phyloP scores from a whole-genome alignment of 1,284 basidiomycete species.

The Mycena sp. region DNA sequence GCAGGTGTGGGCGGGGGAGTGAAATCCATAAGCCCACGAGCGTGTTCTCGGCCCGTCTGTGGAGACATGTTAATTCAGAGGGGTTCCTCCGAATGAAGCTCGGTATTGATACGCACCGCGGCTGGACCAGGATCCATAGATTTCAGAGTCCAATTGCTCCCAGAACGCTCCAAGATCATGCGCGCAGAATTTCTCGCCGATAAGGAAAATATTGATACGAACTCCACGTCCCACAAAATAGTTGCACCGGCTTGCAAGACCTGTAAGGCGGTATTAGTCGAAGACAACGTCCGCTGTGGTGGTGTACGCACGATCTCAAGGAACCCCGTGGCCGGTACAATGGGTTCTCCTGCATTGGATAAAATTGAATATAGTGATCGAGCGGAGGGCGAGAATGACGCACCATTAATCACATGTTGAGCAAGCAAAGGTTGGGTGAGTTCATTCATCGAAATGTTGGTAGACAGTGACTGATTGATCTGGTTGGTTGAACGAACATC shows the following conservation, averaged over 20 bases:
- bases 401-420: conserved; percentile 12
- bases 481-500: background rate
- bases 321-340: conserved; percentile 1
- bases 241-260: conserved; percentile 11
- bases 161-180: background rate
- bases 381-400: background rate
- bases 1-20: background rate
- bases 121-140: background rate
- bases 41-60: background rate
- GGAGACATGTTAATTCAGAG: background rate
- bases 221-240: conserved; percentile 23
- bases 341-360: conserved; percentile 8
- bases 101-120: conserved; percentile 3
- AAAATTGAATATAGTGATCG: background rate
- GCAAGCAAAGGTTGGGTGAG: conserved; percentile 13
- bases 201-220: background rate
- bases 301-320: conserved; percentile 9
- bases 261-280: background rate
- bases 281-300: background rate
- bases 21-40: conserved; percentile 11
- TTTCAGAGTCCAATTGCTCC: background rate
- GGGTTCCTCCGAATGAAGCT: background rate
- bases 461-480: no score
- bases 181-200: background rate
- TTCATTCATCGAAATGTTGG: background rate